Base-by-base conservation (phyloP, 805 yeast species). In the Suhomyces sp. region DNA sequence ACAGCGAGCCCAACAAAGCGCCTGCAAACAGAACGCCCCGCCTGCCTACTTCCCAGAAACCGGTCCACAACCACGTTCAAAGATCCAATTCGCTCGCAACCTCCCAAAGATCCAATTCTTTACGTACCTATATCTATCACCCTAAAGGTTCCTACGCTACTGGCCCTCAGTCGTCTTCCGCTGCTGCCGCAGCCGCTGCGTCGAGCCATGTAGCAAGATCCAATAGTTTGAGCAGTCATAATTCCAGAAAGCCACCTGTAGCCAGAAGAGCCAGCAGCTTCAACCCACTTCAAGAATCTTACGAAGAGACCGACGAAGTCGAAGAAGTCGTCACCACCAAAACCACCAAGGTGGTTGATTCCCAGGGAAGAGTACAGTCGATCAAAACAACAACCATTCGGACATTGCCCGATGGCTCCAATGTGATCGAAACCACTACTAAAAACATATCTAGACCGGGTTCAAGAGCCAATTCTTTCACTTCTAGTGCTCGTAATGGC, bases 361-460 rank as follows among this genome's bases (percentile, higher is more conserved):
- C 74, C 4, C 64, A 55, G 26, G 80, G 80, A 15, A 62, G 78
- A 54, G 70, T 75, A 2, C 68, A 53, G 47, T 69, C 74, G 3
- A 68, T 74, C 31, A 73, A 76, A n/a, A 72, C 74, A 9, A 70
- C 72, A 51, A 73, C 74, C 10, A 65, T 70, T 44, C 65, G 66
- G 48, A 65, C 67, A 7, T 55, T 74, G 49, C 71, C 79, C 7
- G 79, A 75, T 55, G 80, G 80, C 4, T 68, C 77, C 15, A 73
- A 72, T 50, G 64, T 75, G 24, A 71, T 73, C 46, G 79, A 75
- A 57, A 74, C 77, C 2, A 74, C 72, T 17, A 72, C 78, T 10
- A 73, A 70, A 53, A 74, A 73, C 53, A 67, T 73, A 7, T 71
- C 76, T 17, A 59, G 78, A 29, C 52, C 62, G 13, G 68, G 61